Conservation (phyloP, 1,139 yeast genomes). For the Kurtzmaniella natalensis region DNA sequence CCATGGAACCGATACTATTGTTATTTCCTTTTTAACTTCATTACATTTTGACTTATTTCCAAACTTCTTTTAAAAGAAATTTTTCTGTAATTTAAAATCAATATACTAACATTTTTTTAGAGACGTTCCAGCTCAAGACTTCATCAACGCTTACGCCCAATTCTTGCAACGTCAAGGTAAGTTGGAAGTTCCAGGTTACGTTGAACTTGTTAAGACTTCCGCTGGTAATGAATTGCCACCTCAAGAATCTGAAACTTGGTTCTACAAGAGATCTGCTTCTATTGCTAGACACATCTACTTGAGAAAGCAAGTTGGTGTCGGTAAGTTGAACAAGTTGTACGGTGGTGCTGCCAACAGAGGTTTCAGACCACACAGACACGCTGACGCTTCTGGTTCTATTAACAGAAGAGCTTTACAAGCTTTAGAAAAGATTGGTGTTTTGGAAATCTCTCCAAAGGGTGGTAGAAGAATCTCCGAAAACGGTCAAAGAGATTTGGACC, state of each 20-base stretch:
- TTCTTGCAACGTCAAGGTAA: constrained; percentile 99
- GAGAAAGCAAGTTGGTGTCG: constrained; percentile 99
- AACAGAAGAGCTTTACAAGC: constrained; percentile 99
- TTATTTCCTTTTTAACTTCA: too few relatives aligned
- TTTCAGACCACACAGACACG: constrained; percentile 97
- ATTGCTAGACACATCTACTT: constrained; percentile 99
- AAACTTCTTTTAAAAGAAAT: too few relatives aligned
- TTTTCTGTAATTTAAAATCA: too few relatives aligned
- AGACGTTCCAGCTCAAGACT: constrained; percentile 99
- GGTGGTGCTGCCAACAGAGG: constrained; percentile 99
- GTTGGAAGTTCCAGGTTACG: constrained; percentile 99
- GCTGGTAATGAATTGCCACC: constrained; percentile 99
- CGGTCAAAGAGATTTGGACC: constrained; percentile 99
- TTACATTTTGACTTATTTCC: too few relatives aligned
- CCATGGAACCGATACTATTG: too few relatives aligned
- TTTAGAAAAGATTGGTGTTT: constrained; percentile 96
- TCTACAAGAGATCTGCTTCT: constrained; percentile 99
- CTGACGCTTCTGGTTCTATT: constrained; percentile 97
- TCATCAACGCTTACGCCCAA: constrained; percentile 99
- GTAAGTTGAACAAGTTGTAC: constrained; percentile 97
- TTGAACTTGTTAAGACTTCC: constrained; percentile 98
- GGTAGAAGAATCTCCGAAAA: constrained; percentile 99
- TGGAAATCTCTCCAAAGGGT: constrained; percentile 96
- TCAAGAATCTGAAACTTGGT: constrained; percentile 99
- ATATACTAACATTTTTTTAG: constrained; percentile 46